These are phyloP conservation scores for Claviceps sp. DNA, from an alignment of 2,329 filamentous ascomycete genomes.

Conservation along the genomic window DNA sequence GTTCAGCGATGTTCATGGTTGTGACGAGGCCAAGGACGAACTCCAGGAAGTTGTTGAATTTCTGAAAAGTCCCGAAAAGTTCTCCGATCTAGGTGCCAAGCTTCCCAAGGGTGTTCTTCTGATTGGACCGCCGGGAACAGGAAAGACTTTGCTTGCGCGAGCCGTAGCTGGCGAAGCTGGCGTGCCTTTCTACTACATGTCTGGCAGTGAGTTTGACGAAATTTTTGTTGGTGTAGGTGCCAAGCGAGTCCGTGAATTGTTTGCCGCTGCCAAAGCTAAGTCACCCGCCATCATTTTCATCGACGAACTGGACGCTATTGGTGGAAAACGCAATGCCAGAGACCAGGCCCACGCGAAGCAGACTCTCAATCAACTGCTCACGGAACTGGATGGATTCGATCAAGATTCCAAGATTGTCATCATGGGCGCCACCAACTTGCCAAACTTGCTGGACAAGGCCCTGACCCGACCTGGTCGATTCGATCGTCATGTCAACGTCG, in stretches of 20 bases:
- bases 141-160: slow-evolving; percentile 89
- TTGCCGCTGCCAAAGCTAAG: slow-evolving; percentile 68
- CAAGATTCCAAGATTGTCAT: slow-evolving; percentile 92
- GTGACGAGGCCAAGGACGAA: slow-evolving; percentile 96
- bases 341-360: slow-evolving; percentile 95
- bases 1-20: slow-evolving; percentile 91
- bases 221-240: slow-evolving; percentile 95
- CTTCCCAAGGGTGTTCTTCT: slow-evolving; percentile 92
- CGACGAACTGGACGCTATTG: slow-evolving; percentile 87
- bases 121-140: slow-evolving; percentile 89
- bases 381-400: slow-evolving; percentile 92
- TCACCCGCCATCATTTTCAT: slow-evolving; percentile 91
- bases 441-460: slow-evolving; percentile 86
- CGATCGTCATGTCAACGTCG: slow-evolving; percentile 81
- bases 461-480: slow-evolving; percentile 89
- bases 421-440: slow-evolving; percentile 91
- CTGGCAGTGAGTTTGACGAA: slow-evolving; percentile 95
- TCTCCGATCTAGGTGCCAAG: slow-evolving; percentile 88
- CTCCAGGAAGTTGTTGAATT: slow-evolving; percentile 96
- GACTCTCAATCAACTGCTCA: slow-evolving; percentile 91
- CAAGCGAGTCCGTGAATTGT: slow-evolving; percentile 92
- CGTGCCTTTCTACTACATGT: slow-evolving; percentile 99
- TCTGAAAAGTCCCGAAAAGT: slow-evolving; percentile 81
- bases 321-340: slow-evolving; percentile 80
- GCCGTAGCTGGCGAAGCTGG: slow-evolving; percentile 94